Conservation (phyloP, 306 rosid species). For the Pachyrhizus erosus region DNA sequence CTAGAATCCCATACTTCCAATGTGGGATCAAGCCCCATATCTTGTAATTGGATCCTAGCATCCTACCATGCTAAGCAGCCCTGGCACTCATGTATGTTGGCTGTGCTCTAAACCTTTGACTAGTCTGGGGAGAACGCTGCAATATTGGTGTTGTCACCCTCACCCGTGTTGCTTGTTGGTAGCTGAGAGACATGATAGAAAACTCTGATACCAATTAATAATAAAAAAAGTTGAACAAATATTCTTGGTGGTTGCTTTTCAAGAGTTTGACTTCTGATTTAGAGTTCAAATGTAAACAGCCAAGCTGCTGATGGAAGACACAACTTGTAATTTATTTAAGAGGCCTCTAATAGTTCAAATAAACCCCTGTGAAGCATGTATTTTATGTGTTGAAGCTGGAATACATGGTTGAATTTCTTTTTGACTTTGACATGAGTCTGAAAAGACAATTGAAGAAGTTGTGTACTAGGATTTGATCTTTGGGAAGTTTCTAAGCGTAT, state of each 20-base stretch:
- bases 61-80: neutral
- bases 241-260: conserved; percentile 20
- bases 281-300: neutral
- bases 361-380: neutral
- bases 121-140: neutral
- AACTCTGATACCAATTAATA: neutral
- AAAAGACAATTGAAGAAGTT: conserved; percentile 18
- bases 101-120: neutral
- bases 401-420: neutral
- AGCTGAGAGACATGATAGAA: neutral
- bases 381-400: neutral
- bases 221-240: neutral
- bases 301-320: neutral
- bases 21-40: neutral
- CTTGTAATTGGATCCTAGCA: neutral
- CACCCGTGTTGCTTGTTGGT: neutral
- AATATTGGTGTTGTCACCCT: neutral
- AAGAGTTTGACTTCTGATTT: conserved; percentile 5
- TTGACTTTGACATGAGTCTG: neutral
- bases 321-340: neutral
- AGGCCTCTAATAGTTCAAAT: neutral
- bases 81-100: neutral
- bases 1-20: neutral
- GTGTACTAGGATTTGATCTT: neutral
- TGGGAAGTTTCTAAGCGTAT: conserved; percentile 16